Percentiles rank a stretch among this genome's conserved stretches.
These are phyloP conservation scores for Dendryphion nanum DNA, from an alignment of 2,329 filamentous ascomycete species.

Conservation along the genomic window DNA sequence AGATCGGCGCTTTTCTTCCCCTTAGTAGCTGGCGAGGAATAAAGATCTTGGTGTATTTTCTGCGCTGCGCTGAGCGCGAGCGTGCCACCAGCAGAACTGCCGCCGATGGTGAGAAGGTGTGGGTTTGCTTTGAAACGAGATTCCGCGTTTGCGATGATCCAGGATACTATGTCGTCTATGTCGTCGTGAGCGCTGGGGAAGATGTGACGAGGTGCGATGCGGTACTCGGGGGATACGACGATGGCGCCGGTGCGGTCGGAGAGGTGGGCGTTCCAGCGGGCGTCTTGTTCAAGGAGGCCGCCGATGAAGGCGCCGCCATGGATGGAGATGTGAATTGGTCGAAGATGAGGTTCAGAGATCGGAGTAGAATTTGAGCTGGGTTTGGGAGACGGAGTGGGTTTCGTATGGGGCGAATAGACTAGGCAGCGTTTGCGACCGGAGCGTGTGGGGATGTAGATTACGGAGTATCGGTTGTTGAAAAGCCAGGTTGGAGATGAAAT, in stretches of 20 bases:
- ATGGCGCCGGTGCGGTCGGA: constrained; percentile 43
- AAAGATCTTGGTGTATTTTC: not conserved
- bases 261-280: constrained; percentile 34
- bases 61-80: constrained; percentile 38
- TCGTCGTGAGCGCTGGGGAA: constrained; percentile 47
- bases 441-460: constrained; percentile 40
- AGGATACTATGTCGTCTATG: constrained; percentile 45
- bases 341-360: too few species aligned
- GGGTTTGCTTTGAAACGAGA: constrained; percentile 39
- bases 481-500: constrained; percentile 39
- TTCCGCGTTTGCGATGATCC: constrained; percentile 41
- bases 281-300: constrained; percentile 43
- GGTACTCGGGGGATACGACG: constrained; percentile 41
- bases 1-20: not conserved
- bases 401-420: constrained; percentile 36
- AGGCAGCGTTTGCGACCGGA: constrained; percentile 44
- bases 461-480: constrained; percentile 37
- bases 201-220: constrained; percentile 40
- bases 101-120: constrained; percentile 44
- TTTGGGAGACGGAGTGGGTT: not conserved
- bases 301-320: constrained; percentile 48
- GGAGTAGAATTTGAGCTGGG: too few species aligned
- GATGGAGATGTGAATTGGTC: constrained; percentile 47
- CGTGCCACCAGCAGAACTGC: constrained; percentile 47
- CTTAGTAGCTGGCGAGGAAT: not conserved